Evolutionary conservation across 805 yeast species (phyloP).

Genomic region (Yamadazyma paraphyllophila): DNA sequence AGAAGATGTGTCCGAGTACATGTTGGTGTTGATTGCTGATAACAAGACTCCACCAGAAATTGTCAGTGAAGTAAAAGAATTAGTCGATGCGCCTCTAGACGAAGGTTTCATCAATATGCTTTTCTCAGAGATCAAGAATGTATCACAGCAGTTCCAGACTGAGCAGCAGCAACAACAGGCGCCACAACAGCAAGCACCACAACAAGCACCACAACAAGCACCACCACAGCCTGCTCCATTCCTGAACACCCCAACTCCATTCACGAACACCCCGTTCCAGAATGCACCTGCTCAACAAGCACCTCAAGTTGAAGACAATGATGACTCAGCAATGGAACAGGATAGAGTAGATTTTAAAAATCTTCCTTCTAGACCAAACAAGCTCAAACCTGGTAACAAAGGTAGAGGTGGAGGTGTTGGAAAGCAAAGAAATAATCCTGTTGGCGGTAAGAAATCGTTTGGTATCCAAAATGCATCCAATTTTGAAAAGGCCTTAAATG

Average conservation of each 20-base stretch:
- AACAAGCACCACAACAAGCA: slow-evolving; percentile 10
- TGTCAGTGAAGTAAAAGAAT: slow-evolving; percentile 54
- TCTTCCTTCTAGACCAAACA: slow-evolving; percentile 10
- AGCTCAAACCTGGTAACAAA: slow-evolving; percentile 1
- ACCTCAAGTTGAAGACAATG: neutral
- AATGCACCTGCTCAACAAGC: neutral
- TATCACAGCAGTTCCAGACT: slow-evolving; percentile 20
- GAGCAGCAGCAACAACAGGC: slow-evolving; percentile 9
- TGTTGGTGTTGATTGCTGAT: slow-evolving; percentile 67
- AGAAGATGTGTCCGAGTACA: slow-evolving; percentile 67
- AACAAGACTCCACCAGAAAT: slow-evolving; percentile 63
- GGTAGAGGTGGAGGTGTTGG: slow-evolving; percentile 22
- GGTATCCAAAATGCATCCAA: slow-evolving; percentile 41
- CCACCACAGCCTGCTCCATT: neutral
- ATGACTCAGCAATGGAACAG: slow-evolving; percentile 11
- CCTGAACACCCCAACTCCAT: neutral
- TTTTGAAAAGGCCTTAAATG: slow-evolving; percentile 40
- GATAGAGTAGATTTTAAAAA: slow-evolving; percentile 15
- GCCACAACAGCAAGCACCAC: slow-evolving; percentile 8
- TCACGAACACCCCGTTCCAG: neutral
- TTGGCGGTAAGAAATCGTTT: slow-evolving; percentile 22
- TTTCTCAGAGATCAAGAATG: slow-evolving; percentile 52
- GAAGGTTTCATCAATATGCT: slow-evolving; percentile 55
- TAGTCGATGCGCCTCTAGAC: slow-evolving; percentile 63
- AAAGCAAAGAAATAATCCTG: slow-evolving; percentile 18